Evolutionary conservation across 495 filamentous ascomycete species (phyloP), one percentile per base, ranked within the genome.

Genomic region (Neurospora tetraspora): DNA sequence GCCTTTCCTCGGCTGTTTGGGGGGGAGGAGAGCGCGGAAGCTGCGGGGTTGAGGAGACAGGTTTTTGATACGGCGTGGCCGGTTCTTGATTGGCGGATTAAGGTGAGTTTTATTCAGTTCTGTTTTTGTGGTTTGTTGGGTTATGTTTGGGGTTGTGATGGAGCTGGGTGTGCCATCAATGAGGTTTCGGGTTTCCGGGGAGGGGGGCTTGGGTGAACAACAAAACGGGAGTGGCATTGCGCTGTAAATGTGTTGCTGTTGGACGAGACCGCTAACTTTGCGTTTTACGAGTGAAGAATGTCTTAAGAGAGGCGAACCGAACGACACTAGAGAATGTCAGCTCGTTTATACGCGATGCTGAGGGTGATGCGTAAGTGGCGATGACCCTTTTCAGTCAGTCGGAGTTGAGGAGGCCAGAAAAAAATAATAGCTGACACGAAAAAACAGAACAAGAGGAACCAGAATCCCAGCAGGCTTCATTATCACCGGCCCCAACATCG

Each of bases 401-500:
- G 34, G 34, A 6, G 34, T 7, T 36, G 5, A 36, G 6, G 34
- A 36, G 34, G 34, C 34, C 34, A 36, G 34, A 36, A 36, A 36
- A 36, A 36, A 36, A 36, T 6, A 6, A 36, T 36, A 36, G 34
- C 34, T 12, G 2, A 11, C 27, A 39, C 27, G 31, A 36, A 36
- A 73, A 36, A 18, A 61, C 14, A 65, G 53, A 65, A 65, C 53
- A 34, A 34, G 53, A 34, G 53, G 74, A 18, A 75, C 72, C 11
- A 85, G 82, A 72, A 90, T 97, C 36, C 92, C 93, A 0, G 90
- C 93, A 6, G 94, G 88, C 16, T 88, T 98, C 71, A 88, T 99
- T 47, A 89, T 93, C 38, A 91, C 92, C 20, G 94, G 93, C 7
- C 93, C 94, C n/a, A 94, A 94, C 74, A 91, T 94, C 71, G 90